A percentile compares a stretch with the other conserved stretches of the same genome.
phyloP scores from a whole-genome alignment of 2,329 filamentous ascomycete species.

The Coniosporium uncinatum region DNA sequence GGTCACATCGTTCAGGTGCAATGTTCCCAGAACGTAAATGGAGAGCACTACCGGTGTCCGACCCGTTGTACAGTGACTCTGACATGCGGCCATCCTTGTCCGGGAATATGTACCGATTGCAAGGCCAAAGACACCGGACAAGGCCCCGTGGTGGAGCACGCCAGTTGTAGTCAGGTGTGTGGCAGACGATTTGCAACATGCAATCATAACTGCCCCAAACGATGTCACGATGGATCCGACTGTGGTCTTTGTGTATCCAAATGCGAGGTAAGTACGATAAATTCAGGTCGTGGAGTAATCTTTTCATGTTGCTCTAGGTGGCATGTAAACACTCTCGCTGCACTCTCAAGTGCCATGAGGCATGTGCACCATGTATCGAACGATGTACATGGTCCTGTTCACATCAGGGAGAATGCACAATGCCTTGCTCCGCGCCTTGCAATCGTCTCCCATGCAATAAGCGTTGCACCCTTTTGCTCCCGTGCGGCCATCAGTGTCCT shows the following conservation, averaged over 20 bases:
- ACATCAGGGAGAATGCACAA: slow-evolving; percentile 22
- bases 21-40: slow-evolving; percentile 6
- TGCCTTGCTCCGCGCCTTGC: slow-evolving; percentile 26
- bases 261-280: slow-evolving; percentile 11
- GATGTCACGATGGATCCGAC: slow-evolving; percentile 18
- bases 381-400: slow-evolving; percentile 23
- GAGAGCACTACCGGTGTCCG: slow-evolving; percentile 6
- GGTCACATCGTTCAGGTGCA: slow-evolving; percentile 4
- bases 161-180: slow-evolving; percentile 15
- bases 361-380: slow-evolving; percentile 24
- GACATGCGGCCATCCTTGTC: slow-evolving; percentile 11
- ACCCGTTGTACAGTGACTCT: slow-evolving; percentile 5
- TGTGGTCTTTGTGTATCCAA: slow-evolving; percentile 15
- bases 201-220: slow-evolving; percentile 16
- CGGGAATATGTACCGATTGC: slow-evolving; percentile 1
- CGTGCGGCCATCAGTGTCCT: slow-evolving; percentile 23
- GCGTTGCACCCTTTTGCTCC: slow-evolving; percentile 17
- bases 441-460: slow-evolving; percentile 20
- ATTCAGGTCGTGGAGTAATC: background rate
- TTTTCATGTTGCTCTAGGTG: background rate
- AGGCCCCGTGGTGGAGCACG: slow-evolving; percentile 2
- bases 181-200: slow-evolving; percentile 19
- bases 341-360: slow-evolving; percentile 17
- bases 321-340: slow-evolving; percentile 19
- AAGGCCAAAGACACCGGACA: background rate